A percentile compares a stretch with the other conserved stretches of the same genome.
phyloP scores from a whole-genome alignment of 2,329 filamentous ascomycete genomes.

The Periconia sp. region DNA sequence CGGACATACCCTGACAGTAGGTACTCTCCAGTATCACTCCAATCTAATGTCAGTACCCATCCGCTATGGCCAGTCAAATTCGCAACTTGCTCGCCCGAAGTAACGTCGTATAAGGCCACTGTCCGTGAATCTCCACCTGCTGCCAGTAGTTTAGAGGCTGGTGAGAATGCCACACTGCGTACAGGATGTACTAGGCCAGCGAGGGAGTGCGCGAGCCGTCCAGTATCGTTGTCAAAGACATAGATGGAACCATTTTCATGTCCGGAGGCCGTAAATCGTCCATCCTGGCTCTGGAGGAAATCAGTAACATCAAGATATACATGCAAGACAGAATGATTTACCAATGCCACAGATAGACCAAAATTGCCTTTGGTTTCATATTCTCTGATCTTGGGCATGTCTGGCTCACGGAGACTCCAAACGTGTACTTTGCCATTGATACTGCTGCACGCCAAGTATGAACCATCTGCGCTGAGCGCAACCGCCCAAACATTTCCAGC shows the following conservation, averaged over 20 bases:
- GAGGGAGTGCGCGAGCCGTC: slow-evolving; percentile 81
- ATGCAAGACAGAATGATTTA: slow-evolving; percentile 31
- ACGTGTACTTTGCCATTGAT: slow-evolving; percentile 87
- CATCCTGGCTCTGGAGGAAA: slow-evolving; percentile 63
- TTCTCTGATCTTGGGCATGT: slow-evolving; percentile 68
- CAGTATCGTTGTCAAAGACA: slow-evolving; percentile 91
- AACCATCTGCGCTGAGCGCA: slow-evolving; percentile 79
- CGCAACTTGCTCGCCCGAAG: slow-evolving; percentile 87
- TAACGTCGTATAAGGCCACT: slow-evolving; percentile 89
- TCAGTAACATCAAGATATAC: slow-evolving; percentile 1
- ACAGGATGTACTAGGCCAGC: slow-evolving; percentile 86
- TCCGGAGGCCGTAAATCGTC: slow-evolving; percentile 83
- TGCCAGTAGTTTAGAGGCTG: slow-evolving; percentile 78
- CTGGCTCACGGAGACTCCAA: slow-evolving; percentile 66
- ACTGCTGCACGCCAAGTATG: slow-evolving; percentile 82
- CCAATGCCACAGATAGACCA: slow-evolving; percentile 82
- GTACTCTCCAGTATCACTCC: slow-evolving; percentile 91
- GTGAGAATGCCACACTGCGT: slow-evolving; percentile 83
- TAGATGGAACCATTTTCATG: slow-evolving; percentile 92
- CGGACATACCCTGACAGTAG: slow-evolving; percentile 70
- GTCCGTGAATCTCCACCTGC: slow-evolving; percentile 87
- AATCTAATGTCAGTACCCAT: slow-evolving; percentile 90
- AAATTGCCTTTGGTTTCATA: slow-evolving; percentile 95
- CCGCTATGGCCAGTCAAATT: slow-evolving; percentile 77
- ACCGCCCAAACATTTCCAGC: slow-evolving; percentile 84